phyloP scores from a whole-genome alignment of 2,329 filamentous ascomycete species.

The Tolypocladium amazonense region DNA sequence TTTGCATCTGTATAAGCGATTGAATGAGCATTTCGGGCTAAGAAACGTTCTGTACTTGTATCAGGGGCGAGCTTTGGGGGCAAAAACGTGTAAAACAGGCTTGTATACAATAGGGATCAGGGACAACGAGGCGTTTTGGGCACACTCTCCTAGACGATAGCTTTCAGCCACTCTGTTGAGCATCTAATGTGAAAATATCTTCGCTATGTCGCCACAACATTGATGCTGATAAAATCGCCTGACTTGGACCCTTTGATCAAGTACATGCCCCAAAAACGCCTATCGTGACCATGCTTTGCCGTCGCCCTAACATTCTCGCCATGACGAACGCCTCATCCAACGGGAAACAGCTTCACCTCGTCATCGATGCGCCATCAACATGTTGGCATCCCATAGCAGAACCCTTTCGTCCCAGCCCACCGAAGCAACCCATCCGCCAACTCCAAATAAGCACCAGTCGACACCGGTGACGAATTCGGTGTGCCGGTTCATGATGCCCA shows the following conservation, averaged over 20 bases:
- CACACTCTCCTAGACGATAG: constrained; percentile 1
- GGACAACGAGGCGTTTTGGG: neutral
- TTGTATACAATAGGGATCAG: neutral
- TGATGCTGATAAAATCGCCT: neutral
- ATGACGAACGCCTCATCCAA: neutral
- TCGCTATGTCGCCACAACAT: neutral
- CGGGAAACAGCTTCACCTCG: too few species aligned
- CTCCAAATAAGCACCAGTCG: constrained; percentile 96
- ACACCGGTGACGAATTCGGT: constrained; percentile 95
- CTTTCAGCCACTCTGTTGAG: neutral
- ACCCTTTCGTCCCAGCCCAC: constrained; percentile 91
- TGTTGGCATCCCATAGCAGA: constrained; percentile 79
- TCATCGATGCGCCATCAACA: constrained; percentile 24
- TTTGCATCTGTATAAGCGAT: neutral
- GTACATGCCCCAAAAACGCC: neutral
- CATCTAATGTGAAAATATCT: neutral
- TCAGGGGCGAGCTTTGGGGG: neutral
- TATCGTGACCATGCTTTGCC: neutral
- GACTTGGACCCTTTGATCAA: neutral
- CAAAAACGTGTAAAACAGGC: neutral
- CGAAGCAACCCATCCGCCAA: constrained; percentile 89
- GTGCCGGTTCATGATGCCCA: constrained; percentile 83
- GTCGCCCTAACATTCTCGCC: neutral
- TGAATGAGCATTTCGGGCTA: neutral
- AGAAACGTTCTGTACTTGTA: neutral